Evolutionary conservation across 257 asterid species (phyloP), one percentile per base, ranked within the genome.

Genomic region (Ophiorrhiza pumila): DNA sequence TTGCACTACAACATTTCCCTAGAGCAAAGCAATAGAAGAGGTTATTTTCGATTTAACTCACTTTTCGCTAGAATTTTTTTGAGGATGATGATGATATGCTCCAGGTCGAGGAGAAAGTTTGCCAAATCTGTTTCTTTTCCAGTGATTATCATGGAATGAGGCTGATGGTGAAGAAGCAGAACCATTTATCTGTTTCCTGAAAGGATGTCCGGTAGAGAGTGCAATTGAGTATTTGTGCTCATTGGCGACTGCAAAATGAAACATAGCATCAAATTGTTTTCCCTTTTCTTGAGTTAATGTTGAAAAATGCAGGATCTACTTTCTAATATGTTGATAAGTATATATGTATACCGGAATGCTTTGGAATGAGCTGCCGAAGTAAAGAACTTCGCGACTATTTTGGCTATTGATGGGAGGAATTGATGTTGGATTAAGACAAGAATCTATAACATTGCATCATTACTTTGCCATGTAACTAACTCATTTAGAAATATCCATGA

Each of bases 41-140:
- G 29, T 22, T 22, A n/a, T 23, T 7, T 1, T 64, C 9, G 42
- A n/a, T 13, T 73, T 11, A 29, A 35, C 82, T 68, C 61, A 91
- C 96, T 87, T 85, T 79, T 81, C 78, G 47, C 68, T 69, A 64
- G 81, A 50, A 70, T 52, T 42, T 35, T 75, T 60, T 10, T 71
- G 73, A 35, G 78, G 80, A 25, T 53, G 81, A 56, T 29, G 85
- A 70, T 67, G 77, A 80, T 77, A 67, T 41, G 88, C 77, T 71
- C 73, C 73, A 25, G n/a, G n/a, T n/a, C n/a, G n/a, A n/a, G 81
- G 83, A 45, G 88, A 77, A 80, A 84, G 46, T 74, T 77, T 83
- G 71, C 81, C 77, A 49, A n/a, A 18, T 72, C 69, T 82, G 74
- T 78, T 84, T 77, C 77, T 50, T 13, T 46, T 62, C 49, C 85